Conservation (phyloP, 2,329 filamentous ascomycete genomes). For the Pseudogymnoascus destructans region DNA sequence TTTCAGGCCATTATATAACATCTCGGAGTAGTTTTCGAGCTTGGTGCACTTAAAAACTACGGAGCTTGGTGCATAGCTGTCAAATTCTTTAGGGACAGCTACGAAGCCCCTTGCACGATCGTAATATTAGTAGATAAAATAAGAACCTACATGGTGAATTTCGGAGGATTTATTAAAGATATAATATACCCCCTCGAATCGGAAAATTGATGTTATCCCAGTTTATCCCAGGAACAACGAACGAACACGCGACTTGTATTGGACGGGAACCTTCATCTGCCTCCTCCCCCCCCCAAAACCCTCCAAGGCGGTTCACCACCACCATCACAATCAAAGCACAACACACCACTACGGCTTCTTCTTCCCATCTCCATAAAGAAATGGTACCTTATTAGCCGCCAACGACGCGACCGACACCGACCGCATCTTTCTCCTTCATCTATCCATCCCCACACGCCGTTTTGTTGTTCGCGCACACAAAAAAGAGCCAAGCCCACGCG, state of each 20-base stretch:
- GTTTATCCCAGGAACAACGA: slow-evolving; percentile 5
- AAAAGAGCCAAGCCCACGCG: not conserved
- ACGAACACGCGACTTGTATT: slow-evolving; percentile 7
- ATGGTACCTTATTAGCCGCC: not conserved
- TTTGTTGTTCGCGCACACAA: not conserved
- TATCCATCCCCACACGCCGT: not conserved
- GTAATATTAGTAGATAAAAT: not conserved
- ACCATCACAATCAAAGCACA: not conserved
- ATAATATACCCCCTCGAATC: not conserved
- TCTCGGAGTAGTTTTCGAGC: not conserved
- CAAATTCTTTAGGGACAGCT: not conserved
- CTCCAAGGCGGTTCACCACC: not conserved
- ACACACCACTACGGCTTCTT: not conserved
- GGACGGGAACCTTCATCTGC: slow-evolving; percentile 3
- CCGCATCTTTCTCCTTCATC: not conserved
- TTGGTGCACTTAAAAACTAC: not conserved
- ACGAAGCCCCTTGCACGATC: not conserved
- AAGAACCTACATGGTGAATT: not conserved
- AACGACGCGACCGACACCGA: not conserved
- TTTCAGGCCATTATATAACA: not conserved
- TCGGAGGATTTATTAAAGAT: not conserved
- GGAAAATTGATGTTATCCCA: slow-evolving; percentile 3
- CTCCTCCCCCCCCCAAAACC: not conserved
- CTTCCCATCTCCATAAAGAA: not conserved
- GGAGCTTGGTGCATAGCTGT: slow-evolving; percentile 1